Base-by-base conservation (phyloP, 352 stramenopile species). In the Phytopythium ostracodes region DNA sequence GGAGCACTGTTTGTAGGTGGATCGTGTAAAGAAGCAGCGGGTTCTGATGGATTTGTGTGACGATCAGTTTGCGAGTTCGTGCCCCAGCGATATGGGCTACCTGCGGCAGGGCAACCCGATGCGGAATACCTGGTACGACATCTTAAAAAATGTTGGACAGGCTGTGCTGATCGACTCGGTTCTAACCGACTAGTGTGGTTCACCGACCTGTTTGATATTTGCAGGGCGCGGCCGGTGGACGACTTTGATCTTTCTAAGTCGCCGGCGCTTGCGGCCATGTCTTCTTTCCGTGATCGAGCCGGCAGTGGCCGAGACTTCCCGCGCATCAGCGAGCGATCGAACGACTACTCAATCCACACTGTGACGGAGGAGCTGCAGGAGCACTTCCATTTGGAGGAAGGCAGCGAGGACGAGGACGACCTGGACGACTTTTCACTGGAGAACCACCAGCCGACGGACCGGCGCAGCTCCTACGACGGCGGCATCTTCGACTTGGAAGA, bases 401-500 rank as follows among this genome's bases (percentile, higher is more conserved):
- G 42, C 18, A 60, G 42, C 55, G 36, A 76, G 60, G 69, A 70
- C 36, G 62, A 56, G 57, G 60, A 74, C 31, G 63, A 53, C 31
- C 35, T 52, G 31, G 73, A 73, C 24, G 59, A 75, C 29, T 53
- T 56, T 52, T 11, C 61, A 62, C 61, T 73, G 53, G 47, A 68
- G 60, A 65, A 67, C 63, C 60, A 57, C 44, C 63, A 73, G 29
- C 38, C 60, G 43, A 54, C 68, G 14, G 78, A 88, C 31, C 72
- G 81, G 40, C 73, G 77, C 12, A 73, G 70, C 9, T 91, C 81
- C 31, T 88, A 80, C 57, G 81, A 91, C 57, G 72, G 77, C 35
- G 81, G 76, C 56, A 84, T 91, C 59, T 91, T 91, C 71, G 70
- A 88, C 74, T 89, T 91, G 67, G 81, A 90, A 69, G 80, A 91